Base-by-base conservation (phyloP, 257 asterid species). In the Thymus mandschuricus region DNA sequence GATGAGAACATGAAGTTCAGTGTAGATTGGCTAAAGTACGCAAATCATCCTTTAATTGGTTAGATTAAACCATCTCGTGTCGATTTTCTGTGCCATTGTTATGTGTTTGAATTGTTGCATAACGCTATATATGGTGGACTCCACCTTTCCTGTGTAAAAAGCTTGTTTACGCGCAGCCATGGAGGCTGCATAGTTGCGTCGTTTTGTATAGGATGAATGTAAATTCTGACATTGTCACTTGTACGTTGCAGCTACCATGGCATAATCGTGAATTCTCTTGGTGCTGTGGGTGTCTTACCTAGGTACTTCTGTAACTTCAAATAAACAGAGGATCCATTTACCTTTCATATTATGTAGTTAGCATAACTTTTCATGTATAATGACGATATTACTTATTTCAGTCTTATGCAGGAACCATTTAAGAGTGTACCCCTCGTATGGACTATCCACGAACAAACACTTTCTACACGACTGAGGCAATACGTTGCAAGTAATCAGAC, bases 361-460 rank as follows among this genome's bases (percentile, higher is more conserved):
- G 35, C 27, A 43, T 76, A 13, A 40, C 38, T 48, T 74, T 56
- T 68, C 60, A 40, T 46, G 73, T 74, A 62, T 77, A 77, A 71
- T 77, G 75, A 83, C 68, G 78, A 72, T 77, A 82, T 81, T 84
- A 86, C 83, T 78, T 79, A 66, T 75, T 77, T 71, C 93, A 93
- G 98, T 76, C 86, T 93, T 66, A 83, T 85, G 96, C 96, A 86
- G 94, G 98, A 89, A 64, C 98, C 98, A 63, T 93, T 91, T 75
- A 85, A 71, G 80, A 75, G 78, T 59, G 81, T 87, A 71, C 96
- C 97, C 61, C 75, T 93, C 58, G 77, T 93, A 74, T 93, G 98
- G 98, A 88, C 94, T 33, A 82, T 93, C 74, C 95, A 91, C 60
- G 98, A 93, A 82, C 76, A 83, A 74, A 64, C 72, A 28, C 97